phyloP scores from a whole-genome alignment of 2,329 filamentous ascomycete species.

The Cladophialophora psammophila region DNA sequence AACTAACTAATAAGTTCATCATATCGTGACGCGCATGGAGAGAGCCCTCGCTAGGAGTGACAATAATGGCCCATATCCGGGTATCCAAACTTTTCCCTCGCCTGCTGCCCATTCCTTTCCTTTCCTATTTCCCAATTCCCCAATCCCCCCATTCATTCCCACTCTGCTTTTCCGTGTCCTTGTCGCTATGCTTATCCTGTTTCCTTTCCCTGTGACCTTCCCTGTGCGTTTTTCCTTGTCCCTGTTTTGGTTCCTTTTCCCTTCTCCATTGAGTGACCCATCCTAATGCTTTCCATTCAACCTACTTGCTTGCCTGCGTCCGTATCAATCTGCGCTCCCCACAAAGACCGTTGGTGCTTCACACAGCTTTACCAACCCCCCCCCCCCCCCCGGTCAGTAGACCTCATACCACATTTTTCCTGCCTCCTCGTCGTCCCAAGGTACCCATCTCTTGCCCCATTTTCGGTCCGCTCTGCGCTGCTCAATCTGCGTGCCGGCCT shows the following conservation, averaged over 20 bases:
- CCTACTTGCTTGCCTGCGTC: neutral
- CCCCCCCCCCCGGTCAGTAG: too few relatives aligned
- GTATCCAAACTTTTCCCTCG: slow-evolving; percentile 6
- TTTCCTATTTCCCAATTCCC: too few relatives aligned
- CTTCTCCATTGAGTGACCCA: neutral
- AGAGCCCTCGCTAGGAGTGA: neutral
- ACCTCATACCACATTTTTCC: neutral
- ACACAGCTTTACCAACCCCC: too few relatives aligned
- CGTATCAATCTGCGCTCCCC: neutral
- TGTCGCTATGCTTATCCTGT: neutral
- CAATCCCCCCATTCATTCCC: neutral
- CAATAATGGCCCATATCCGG: neutral
- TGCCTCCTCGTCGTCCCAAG: neutral
- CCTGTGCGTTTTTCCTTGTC: neutral
- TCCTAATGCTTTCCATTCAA: neutral
- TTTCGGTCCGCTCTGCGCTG: neutral
- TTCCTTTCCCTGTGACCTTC: neutral
- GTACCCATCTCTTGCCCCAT: neutral
- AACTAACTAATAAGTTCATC: neutral
- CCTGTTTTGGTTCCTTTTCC: neutral
- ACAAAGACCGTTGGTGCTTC: neutral
- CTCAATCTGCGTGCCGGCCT: neutral
- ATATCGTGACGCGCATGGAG: neutral
- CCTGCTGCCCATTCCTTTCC: too few relatives aligned
- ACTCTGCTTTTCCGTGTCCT: neutral